Conservation (phyloP, 1,284 basidiomycete species). For the Trametes versicolor region DNA sequence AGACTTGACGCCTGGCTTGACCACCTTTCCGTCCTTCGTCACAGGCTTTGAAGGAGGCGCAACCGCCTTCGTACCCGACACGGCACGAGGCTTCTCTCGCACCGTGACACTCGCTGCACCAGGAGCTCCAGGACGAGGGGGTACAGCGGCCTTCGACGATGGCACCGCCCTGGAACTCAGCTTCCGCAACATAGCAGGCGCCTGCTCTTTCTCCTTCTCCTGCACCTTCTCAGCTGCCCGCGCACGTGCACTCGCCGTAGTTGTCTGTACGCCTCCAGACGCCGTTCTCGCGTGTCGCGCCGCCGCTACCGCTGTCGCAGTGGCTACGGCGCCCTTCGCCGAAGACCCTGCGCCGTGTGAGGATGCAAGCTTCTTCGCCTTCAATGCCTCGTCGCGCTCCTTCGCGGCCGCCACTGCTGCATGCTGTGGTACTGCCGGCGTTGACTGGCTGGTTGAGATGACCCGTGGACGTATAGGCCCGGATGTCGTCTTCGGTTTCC, state of each 20-base stretch:
- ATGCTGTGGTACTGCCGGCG: constrained; percentile 29
- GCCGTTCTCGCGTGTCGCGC: constrained; percentile 13
- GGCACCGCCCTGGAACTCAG: constrained; percentile 10
- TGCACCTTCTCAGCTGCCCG: constrained; percentile 23
- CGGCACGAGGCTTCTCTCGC: constrained; percentile 21
- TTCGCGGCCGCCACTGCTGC: constrained; percentile 5
- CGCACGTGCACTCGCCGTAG: constrained; percentile 28
- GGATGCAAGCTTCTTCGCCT: constrained; percentile 31
- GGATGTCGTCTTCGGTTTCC: constrained; percentile 8
- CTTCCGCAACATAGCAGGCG: constrained; percentile 1
- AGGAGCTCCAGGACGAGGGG: constrained; percentile 1
- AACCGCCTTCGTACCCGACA: constrained; percentile 12
- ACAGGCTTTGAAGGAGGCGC: constrained; percentile 7
- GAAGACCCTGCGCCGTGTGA: constrained; percentile 24
- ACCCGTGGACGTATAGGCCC: constrained; percentile 24
- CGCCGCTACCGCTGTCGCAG: constrained; percentile 13
- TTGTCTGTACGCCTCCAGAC: constrained; percentile 5
- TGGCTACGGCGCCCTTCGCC: not conserved
- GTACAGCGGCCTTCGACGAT: constrained; percentile 9
- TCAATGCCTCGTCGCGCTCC: constrained; percentile 26
- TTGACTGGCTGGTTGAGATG: constrained; percentile 34
- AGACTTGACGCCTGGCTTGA: constrained; percentile 19
- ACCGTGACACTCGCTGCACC: constrained; percentile 25
- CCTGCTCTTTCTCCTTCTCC: constrained; percentile 20
- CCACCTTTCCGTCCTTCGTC: constrained; percentile 8